Base-by-base conservation (phyloP, 2,329 filamentous ascomycete species). In the Venturia effusa region DNA sequence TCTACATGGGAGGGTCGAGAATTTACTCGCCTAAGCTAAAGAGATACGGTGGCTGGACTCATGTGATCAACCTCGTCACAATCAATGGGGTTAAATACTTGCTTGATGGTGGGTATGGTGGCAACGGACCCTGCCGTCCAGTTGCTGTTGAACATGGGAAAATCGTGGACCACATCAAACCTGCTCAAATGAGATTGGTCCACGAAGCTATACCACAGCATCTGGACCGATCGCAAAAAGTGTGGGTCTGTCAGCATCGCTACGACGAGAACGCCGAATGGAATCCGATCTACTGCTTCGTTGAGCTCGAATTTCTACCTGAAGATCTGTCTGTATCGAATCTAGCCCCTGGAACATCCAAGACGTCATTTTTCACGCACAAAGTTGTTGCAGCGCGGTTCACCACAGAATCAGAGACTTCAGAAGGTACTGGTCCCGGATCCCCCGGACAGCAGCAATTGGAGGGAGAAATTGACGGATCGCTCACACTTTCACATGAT, bases 251-350 rank as follows among this genome's bases (percentile, higher is more conserved):
- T 34, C 51, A 57, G 24, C 51, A 57, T 57, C 51, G 51, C 4
- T 79, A 76, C 61, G 74, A 79, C 67, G 40, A 48, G 19, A 41
- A 41, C 30, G 55, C 30, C 4, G 74, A 79, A 57, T 92, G 87
- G 84, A 76, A 80, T 22, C 76, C 81, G 0, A 81, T 79, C 59
- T 90, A 89, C 71, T 83, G 80, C 66, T 92, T 91, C 71, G 80
- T 81, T 1, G 83, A 88, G 66, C 76, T 81, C 19, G 86, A 89
- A 72, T 89, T 88, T 71, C 70, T 84, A 40, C 80, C 79, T 4
- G 73, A 76, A 54, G 87, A 89, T 72, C 88, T 84, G 68, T 79
- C 78, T 39, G 76, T 86, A 10, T 78, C 87, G 76, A 88, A 83
- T 71, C 82, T 77, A 68, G 81, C 71, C 59, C 83, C 82, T 0